A percentile compares a stretch with the other conserved stretches of the same genome.
These are phyloP conservation scores for Mycena kentingensis DNA, from an alignment of 768 basidiomycete genomes.

Conservation along the genomic window DNA sequence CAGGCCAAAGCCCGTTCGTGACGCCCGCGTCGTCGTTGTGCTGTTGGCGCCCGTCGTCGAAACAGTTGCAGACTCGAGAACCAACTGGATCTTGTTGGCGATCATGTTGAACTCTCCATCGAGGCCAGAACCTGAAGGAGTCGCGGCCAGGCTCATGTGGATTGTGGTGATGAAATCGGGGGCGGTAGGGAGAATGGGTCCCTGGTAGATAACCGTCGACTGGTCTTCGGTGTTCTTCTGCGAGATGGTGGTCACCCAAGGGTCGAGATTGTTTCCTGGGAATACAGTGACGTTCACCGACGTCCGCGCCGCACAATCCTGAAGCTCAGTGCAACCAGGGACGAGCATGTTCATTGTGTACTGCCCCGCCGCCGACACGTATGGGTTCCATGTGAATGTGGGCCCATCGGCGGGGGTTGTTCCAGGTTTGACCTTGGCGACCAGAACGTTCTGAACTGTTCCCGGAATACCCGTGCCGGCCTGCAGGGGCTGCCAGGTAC, in stretches of 20 bases:
- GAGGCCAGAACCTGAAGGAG: constrained; percentile 63
- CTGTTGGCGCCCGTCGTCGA: constrained; percentile 30
- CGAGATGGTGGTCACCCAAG: constrained; percentile 69
- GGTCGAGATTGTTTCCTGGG: constrained; percentile 66
- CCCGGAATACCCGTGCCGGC: constrained; percentile 77
- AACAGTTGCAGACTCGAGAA: constrained; percentile 59
- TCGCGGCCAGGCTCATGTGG: constrained; percentile 68
- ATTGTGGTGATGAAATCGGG: constrained; percentile 73
- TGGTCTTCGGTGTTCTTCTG: constrained; percentile 71
- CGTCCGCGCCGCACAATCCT: constrained; percentile 80
- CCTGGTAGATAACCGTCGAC: constrained; percentile 70
- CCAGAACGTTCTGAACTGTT: constrained; percentile 74
- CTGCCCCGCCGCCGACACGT: constrained; percentile 84
- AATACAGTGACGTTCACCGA: constrained; percentile 82
- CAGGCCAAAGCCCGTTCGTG: constrained; percentile 72
- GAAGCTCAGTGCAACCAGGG: constrained; percentile 82
- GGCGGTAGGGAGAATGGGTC: constrained; percentile 77
- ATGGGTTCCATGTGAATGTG: constrained; percentile 86
- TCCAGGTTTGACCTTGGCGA: constrained; percentile 65
- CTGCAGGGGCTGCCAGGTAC: constrained; percentile 66
- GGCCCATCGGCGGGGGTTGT: constrained; percentile 65
- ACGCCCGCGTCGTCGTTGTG: constrained; percentile 32
- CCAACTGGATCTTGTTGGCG: constrained; percentile 82
- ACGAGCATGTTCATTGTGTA: constrained; percentile 85
- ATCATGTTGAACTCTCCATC: constrained; percentile 78